Conservation (phyloP, 306 rosid species). For the Quercus parvula region DNA sequence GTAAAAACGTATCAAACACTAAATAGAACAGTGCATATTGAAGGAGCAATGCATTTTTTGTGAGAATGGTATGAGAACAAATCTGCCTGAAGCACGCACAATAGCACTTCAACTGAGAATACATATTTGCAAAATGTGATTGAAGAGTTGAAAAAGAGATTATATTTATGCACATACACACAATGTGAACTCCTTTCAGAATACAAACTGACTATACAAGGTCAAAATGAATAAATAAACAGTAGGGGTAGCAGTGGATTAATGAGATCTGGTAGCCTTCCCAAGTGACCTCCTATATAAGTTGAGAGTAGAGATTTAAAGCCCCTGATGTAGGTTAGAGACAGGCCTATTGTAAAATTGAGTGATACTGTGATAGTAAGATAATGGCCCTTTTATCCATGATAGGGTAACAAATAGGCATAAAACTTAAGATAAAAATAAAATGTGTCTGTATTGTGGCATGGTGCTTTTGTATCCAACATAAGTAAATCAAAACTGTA, state of each 20-base stretch:
- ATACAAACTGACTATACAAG: not conserved
- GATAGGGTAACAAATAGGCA: not conserved
- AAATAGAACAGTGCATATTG: not conserved
- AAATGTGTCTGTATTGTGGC: not conserved
- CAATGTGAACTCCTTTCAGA: not conserved
- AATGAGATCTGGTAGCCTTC: not conserved
- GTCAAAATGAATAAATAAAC: not conserved
- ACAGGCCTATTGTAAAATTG: not conserved
- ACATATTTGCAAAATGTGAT: not conserved
- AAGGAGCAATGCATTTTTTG: not conserved
- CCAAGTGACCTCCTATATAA: not conserved
- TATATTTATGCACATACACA: not conserved
- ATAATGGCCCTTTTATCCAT: not conserved
- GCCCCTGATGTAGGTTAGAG: not conserved
- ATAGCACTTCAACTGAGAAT: not conserved
- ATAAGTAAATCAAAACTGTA: not conserved
- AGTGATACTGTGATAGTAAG: not conserved
- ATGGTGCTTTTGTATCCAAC: not conserved
- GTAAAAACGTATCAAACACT: not conserved
- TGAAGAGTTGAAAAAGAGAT: not conserved
- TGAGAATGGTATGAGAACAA: not conserved
- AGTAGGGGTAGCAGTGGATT: not conserved
- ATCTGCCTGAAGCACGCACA: not conserved
- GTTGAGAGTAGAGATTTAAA: not conserved
- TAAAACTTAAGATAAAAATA: not conserved